Evolutionary conservation across 2,329 filamentous ascomycete genomes (phyloP), one percentile per base, ranked within the genome.

Genomic region (Cytospora chrysosperma): DNA sequence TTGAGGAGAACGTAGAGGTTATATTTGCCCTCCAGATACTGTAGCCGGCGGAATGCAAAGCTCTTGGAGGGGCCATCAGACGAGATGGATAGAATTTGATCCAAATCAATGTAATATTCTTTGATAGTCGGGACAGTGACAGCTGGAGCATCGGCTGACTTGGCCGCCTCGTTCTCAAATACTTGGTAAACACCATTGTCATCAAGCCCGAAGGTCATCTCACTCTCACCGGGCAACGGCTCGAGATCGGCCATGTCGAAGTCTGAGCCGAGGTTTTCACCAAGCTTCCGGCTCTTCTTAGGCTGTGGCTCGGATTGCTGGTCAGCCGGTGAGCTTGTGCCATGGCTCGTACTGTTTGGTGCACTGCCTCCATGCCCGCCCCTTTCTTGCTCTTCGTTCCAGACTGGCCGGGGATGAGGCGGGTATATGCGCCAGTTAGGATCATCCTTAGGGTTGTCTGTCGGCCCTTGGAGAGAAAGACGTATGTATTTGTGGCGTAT

Each of bases 61-160:
- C 93, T 97, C 78, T 99, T 99, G 76, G 89, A 94, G 0, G 95
- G 95, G 0, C 95, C 95, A 72, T 99, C 94, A 0, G 93, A 96
- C 0, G 93, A 97, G n/a, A 96, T 87, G 64, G 89, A 88, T 59
- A 96, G 82, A 63, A 98, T 89, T 26, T 88, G 83, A 72, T 99
- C 95, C 28, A 99, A 80, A 72, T 97, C 94, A 81, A 97, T 91
- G 75, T 98, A 99, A 72, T 93, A 99, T 71, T 99, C 94, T 71
- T 93, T 87, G 71, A 98, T 86, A 6, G 92, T 96, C 0, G 95
- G 95, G n/a, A 98, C 91, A 53, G 87, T 82, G 56, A 97, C 84
- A 19, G 93, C 85, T 0, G 94, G 93, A 21, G 83, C 82, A 66
- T 87, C 84, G 21, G 85, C 79, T 59, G 88, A 82, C 40, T 82